Conservation (phyloP, 225 moss, liverwort and hornwort genomes). For the Marchantia polymorpha region DNA sequence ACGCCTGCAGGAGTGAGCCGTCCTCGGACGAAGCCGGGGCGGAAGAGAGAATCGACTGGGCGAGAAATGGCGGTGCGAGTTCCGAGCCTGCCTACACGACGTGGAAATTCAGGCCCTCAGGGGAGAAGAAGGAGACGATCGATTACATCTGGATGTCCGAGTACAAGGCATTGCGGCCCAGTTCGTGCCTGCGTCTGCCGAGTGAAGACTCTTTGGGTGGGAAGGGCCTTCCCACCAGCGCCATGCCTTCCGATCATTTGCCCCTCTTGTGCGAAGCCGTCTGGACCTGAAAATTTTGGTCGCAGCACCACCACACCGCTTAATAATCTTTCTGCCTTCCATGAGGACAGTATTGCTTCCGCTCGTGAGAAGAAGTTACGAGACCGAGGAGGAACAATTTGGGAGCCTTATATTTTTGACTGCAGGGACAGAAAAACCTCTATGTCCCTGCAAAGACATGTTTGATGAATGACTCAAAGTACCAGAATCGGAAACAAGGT, state of each 20-base stretch:
- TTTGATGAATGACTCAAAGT: too few relatives aligned
- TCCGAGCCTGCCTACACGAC: slow-evolving; percentile 66
- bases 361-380: too few relatives aligned
- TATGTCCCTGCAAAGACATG: too few relatives aligned
- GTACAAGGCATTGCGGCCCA: slow-evolving; percentile 32
- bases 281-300: slow-evolving; percentile 33
- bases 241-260: slow-evolving; percentile 60
- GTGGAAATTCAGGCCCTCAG: slow-evolving; percentile 71
- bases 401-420: too few relatives aligned
- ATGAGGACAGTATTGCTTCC: too few relatives aligned
- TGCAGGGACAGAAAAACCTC: too few relatives aligned
- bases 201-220: slow-evolving; percentile 48
- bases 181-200: slow-evolving; percentile 40
- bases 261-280: slow-evolving; percentile 47
- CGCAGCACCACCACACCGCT: too few relatives aligned
- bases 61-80: slow-evolving; percentile 39
- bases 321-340: too few relatives aligned
- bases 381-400: too few relatives aligned
- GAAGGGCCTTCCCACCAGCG: slow-evolving; percentile 49
- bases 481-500: too few relatives aligned
- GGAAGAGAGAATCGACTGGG: slow-evolving; percentile 19
- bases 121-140: slow-evolving; percentile 58
- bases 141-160: slow-evolving; percentile 68
- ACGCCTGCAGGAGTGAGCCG: slow-evolving; percentile 23
- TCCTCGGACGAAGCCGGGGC: neutral